Conservation (phyloP, 2,329 filamentous ascomycete genomes). For the Botrytis aclada region DNA sequence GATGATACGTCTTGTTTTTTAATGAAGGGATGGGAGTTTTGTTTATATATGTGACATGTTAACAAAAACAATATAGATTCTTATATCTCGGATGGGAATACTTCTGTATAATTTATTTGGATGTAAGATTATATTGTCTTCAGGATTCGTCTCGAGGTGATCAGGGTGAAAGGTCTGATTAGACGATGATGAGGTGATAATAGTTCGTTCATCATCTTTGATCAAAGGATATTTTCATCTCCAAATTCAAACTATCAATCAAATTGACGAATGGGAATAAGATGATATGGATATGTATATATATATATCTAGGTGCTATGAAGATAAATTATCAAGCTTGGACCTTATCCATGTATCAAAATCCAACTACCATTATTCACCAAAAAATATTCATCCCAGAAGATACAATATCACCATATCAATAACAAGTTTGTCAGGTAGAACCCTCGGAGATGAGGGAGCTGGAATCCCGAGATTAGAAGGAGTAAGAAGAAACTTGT, state of each 20-base stretch:
- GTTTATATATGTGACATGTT: rapidly evolving
- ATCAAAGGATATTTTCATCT: too few species aligned
- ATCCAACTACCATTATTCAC: background rate
- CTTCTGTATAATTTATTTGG: background rate
- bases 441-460: background rate
- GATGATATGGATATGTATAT: background rate
- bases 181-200: background rate
- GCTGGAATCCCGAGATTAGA: background rate
- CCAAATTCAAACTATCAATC: background rate
- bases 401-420: background rate
- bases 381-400: background rate
- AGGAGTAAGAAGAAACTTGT: background rate
- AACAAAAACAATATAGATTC: rapidly evolving
- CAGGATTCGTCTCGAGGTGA: background rate
- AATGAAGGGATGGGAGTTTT: background rate
- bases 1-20: background rate
- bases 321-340: background rate
- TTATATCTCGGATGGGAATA: background rate
- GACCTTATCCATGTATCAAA: background rate
- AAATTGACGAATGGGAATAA: background rate
- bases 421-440: background rate
- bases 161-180: background rate
- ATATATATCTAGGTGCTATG: background rate
- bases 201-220: rapidly evolving
- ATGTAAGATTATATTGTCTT: rapidly evolving